phyloP scores from a whole-genome alignment of 768 basidiomycete genomes.

The Pulveroboletus sp. region DNA sequence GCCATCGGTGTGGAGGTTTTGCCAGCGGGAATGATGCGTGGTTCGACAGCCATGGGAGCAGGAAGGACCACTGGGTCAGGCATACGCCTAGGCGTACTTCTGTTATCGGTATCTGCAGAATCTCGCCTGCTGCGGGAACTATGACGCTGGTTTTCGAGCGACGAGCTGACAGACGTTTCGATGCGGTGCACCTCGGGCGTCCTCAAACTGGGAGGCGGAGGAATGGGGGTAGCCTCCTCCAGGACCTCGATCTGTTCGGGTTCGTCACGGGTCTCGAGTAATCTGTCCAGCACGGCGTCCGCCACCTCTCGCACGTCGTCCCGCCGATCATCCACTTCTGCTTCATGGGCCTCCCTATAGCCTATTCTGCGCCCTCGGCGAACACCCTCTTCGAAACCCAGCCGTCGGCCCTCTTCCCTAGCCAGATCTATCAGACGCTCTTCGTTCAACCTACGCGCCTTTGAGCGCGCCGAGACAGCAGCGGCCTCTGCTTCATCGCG shows the following conservation, averaged over 20 bases:
- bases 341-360: conserved; percentile 23
- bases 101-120: conserved; percentile 10
- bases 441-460: conserved; percentile 41
- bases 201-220: conserved; percentile 11
- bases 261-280: conserved; percentile 21
- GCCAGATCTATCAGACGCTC: conserved; percentile 46
- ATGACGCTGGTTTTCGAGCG: conserved; percentile 15
- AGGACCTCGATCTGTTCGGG: conserved; percentile 23
- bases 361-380: conserved; percentile 31
- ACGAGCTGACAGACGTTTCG: conserved; percentile 12
- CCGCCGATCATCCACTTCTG: conserved; percentile 9
- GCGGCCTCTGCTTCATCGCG: conserved; percentile 46
- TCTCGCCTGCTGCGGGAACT: conserved; percentile 19
- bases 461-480: conserved; percentile 42
- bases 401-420: conserved; percentile 47
- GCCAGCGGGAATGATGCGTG: conserved; percentile 10
- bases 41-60: conserved; percentile 7
- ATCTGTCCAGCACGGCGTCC: conserved; percentile 16
- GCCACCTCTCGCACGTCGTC: conserved; percentile 20
- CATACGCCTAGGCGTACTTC: conserved; percentile 11
- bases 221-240: conserved; percentile 11
- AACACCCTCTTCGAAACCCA: conserved; percentile 51
- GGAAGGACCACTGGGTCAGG: conserved; percentile 11
- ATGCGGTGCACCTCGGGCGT: conserved; percentile 26
- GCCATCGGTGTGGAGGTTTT: conserved; percentile 6